A percentile compares a stretch with the other conserved stretches of the same genome.
phyloP scores from a whole-genome alignment of 148 eudicot species.

The Drosera capensis region DNA sequence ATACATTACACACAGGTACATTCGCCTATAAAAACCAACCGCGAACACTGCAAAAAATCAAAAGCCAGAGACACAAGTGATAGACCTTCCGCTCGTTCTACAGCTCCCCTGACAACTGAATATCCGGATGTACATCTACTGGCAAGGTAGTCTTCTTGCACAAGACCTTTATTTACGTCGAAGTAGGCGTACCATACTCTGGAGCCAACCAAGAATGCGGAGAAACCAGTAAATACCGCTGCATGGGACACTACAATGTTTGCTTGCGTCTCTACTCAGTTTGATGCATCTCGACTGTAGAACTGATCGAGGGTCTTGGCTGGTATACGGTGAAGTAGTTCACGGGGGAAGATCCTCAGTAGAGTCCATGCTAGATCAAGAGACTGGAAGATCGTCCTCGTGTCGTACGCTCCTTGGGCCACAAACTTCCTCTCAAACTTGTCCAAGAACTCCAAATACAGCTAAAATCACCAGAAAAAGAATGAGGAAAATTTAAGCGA shows the following conservation, averaged over 20 bases:
- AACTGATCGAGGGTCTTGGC: conserved; percentile 93
- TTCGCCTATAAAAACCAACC: too few relatives aligned
- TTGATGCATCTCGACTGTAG: conserved; percentile 80
- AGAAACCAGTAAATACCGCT: not conserved
- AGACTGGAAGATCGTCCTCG: conserved; percentile 90
- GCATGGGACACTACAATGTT: not conserved
- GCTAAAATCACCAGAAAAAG: conserved; percentile 22
- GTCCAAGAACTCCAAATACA: conserved; percentile 87
- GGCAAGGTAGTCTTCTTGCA: too few relatives aligned
- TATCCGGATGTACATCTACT: too few relatives aligned
- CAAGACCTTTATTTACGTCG: too few relatives aligned
- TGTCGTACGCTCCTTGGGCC: conserved; percentile 93
- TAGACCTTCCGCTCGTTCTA: too few relatives aligned
- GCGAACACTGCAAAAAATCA: too few relatives aligned
- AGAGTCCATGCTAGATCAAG: conserved; percentile 97
- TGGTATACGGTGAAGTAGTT: conserved; percentile 97
- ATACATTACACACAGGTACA: too few relatives aligned
- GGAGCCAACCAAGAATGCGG: conserved; percentile 8
- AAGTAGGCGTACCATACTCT: not conserved
- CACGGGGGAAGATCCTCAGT: conserved; percentile 91
- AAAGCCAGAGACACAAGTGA: too few relatives aligned
- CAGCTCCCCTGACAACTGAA: too few relatives aligned
- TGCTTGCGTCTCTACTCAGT: conserved; percentile 15
- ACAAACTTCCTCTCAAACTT: conserved; percentile 98
- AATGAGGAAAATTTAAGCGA: not conserved